Percentiles rank a stretch among this genome's conserved stretches.
Conservation (phyloP, 345 rosid genomes). For the Populus ilicifolia region DNA sequence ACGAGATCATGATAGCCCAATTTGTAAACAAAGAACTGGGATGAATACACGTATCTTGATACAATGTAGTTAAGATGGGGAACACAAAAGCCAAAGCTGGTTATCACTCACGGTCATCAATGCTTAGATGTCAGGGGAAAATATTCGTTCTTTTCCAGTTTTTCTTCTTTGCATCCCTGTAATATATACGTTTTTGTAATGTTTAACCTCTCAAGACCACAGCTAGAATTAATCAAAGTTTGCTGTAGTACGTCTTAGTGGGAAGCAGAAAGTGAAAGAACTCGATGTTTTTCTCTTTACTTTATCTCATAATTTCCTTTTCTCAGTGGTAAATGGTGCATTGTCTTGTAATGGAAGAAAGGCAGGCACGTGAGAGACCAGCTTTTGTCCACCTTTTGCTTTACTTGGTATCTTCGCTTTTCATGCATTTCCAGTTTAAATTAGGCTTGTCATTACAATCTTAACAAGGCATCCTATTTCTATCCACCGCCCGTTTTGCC, state of each 20-base stretch:
- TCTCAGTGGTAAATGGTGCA: neutral
- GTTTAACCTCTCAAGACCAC: neutral
- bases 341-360: conserved; percentile 4
- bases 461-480: neutral
- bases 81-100: neutral
- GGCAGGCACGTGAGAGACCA: neutral
- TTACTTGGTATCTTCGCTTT: conserved; percentile 13
- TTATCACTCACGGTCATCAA: neutral
- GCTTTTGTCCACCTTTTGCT: conserved; percentile 15
- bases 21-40: neutral
- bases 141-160: neutral
- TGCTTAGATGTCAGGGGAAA: neutral
- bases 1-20: neutral
- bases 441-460: neutral
- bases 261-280: neutral
- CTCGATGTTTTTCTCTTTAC: neutral
- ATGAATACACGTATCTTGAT: neutral
- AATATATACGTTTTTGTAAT: neutral
- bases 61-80: neutral
- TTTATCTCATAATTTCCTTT: neutral
- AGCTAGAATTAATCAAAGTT: neutral
- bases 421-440: neutral
- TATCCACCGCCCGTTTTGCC: neutral
- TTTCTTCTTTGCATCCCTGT: neutral
- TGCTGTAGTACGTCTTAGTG: neutral